Base-by-base conservation (phyloP, 208 protist species). In the Crithidia bombi region DNA sequence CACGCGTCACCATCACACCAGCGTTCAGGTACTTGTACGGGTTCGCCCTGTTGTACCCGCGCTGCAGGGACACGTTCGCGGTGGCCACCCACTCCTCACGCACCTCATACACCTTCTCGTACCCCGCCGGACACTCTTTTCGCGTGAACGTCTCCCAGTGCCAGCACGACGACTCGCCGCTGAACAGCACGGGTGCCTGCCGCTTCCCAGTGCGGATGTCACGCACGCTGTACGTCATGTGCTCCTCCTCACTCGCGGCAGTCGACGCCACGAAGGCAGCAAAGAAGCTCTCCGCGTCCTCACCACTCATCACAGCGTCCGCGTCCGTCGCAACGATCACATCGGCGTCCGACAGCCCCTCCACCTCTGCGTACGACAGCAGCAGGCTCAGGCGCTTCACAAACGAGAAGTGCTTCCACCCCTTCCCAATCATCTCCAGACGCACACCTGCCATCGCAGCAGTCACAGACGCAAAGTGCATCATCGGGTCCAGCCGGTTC, bases 151-250 rank as follows among this genome's bases (percentile, higher is more conserved):
- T 36, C 4, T 56, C 15, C 21, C 23, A 30, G 21, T 6, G 12
- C 50, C 25, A 38, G 50, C 50, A 56, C 4, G 25, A 33, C 50
- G 21, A 3, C 50, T 56, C 50, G 32, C 21, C 50, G 50, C 50
- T 56, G 25, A 56, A 56, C 21, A 56, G 12, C 5, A 56, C 21
- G 12, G 50, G 50, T n/a, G 50, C 15, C 50, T 21, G 50, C 9
- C 50, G 50, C 50, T 56, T 56, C 21, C 50, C 50, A 5, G 32
- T 30, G 28, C 50, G 50, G 25, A 56, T 56, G 50, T 56, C 50
- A 19, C 50, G 50, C 28, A 56, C 14, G n/a, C 30, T 11, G 50
- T 56, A 56, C 25, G 50, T 32, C 28, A 30, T 56, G 50, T 47
- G 43, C 43, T 47, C 43, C 43, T 6, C 43, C 43, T 47, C 43